These are phyloP conservation scores for Pichia sp. DNA, from an alignment of 1,139 yeast species.

Conservation along the genomic window DNA sequence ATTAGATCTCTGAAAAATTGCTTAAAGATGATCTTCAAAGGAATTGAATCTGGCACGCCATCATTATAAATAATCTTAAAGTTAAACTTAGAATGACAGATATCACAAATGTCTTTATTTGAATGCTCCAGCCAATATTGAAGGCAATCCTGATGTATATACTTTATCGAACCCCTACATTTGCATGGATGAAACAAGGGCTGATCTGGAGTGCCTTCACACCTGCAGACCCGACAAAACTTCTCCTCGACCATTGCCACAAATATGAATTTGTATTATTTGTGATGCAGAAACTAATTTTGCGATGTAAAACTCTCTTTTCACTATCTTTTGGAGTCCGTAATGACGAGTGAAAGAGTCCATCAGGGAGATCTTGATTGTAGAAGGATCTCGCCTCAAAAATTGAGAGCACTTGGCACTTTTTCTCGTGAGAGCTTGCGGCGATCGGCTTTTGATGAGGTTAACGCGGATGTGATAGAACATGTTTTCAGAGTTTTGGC, in stretches of 20 bases:
- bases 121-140: constrained; percentile 81
- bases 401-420: too few species aligned
- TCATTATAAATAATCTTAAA: constrained; percentile 70
- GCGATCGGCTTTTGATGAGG: too few species aligned
- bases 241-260: constrained; percentile 34
- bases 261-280: background rate
- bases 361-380: too few species aligned
- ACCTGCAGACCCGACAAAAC: constrained; percentile 89
- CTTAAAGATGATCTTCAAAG: constrained; percentile 42
- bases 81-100: constrained; percentile 74
- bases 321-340: too few species aligned
- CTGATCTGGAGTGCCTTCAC: constrained; percentile 74
- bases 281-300: background rate
- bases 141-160: constrained; percentile 88
- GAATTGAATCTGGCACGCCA: constrained; percentile 64
- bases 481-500: too few species aligned
- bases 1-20: constrained; percentile 33
- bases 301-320: too few species aligned
- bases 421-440: too few species aligned
- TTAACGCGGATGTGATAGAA: too few species aligned
- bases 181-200: constrained; percentile 90
- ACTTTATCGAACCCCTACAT: constrained; percentile 90
- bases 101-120: constrained; percentile 70
- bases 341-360: too few species aligned
- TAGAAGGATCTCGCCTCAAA: too few species aligned